Conservation (phyloP, 306 rosid species). For the Corylus avellana region DNA sequence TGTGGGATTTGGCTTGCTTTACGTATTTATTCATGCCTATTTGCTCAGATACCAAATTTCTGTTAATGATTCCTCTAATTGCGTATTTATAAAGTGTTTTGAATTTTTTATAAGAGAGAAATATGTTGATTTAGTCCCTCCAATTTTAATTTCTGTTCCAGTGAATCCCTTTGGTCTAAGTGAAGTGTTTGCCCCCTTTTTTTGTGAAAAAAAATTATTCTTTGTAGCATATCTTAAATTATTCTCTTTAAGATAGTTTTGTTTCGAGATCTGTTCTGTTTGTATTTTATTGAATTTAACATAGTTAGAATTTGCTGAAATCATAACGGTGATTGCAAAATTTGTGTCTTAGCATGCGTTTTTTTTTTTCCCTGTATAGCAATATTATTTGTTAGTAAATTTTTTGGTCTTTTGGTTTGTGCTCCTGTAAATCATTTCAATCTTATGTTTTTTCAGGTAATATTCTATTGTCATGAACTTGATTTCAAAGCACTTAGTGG, state of each 20-base stretch:
- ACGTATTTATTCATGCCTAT: not conserved
- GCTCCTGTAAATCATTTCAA: conserved; percentile 6
- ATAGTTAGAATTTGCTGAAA: not conserved
- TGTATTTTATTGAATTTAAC: not conserved
- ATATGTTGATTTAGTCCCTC: not conserved
- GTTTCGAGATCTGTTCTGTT: not conserved
- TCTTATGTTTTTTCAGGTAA: conserved; percentile 72
- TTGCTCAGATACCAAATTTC: not conserved
- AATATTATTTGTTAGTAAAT: not conserved
- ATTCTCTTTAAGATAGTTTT: not conserved
- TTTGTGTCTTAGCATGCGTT: not conserved
- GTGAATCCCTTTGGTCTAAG: not conserved
- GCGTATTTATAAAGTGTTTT: not conserved
- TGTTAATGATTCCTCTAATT: not conserved
- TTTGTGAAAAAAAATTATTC: not conserved
- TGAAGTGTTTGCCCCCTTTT: not conserved
- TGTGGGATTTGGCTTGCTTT: not conserved
- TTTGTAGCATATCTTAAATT: not conserved
- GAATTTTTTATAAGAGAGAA: not conserved
- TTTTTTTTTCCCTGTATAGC: not conserved
- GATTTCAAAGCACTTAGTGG: conserved; percentile 70
- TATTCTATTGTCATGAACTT: conserved; percentile 52
- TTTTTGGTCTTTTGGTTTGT: not conserved
- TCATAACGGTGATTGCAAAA: too few species aligned
- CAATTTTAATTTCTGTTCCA: not conserved